A percentile compares a stretch with the other conserved stretches of the same genome.
Conservation (phyloP, 106 monocot genomes). For the Xerophyta viscosa region DNA sequence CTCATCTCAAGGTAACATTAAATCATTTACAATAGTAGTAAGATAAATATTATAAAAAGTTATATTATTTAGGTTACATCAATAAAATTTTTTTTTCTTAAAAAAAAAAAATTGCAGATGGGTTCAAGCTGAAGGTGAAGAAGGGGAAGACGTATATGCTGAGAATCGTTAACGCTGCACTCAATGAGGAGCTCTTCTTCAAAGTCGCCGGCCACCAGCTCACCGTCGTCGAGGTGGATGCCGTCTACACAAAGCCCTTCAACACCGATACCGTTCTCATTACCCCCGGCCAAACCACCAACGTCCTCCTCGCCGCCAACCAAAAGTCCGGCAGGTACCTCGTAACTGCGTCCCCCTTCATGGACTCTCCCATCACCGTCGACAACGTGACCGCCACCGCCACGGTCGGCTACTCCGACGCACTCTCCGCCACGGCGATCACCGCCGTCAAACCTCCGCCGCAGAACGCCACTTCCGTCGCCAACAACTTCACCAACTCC, state of each 20-base stretch:
- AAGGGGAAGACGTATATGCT: conserved; percentile 31
- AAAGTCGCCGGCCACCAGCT: conserved; percentile 22
- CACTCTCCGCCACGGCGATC: not conserved
- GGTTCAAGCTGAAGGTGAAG: conserved; percentile 7
- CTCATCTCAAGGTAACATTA: conserved; percentile 25
- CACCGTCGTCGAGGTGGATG: conserved; percentile 18
- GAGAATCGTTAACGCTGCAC: conserved; percentile 22
- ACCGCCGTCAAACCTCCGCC: conserved; percentile 17
- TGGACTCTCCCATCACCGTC: conserved; percentile 16
- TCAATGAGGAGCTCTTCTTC: conserved; percentile 33
- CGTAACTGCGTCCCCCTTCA: conserved; percentile 21
- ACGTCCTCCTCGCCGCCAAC: conserved; percentile 26
- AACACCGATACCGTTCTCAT: conserved; percentile 13
- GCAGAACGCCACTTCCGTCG: conserved; percentile 28
- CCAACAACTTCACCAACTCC: conserved; percentile 18
- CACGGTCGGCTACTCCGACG: conserved; percentile 15
- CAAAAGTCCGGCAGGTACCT: conserved; percentile 9
- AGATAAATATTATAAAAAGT: too few relatives aligned
- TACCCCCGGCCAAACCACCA: conserved; percentile 30
- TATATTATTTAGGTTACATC: too few relatives aligned
- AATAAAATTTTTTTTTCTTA: too few relatives aligned
- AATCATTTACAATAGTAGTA: too few relatives aligned
- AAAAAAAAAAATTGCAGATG: too few relatives aligned
- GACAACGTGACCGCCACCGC: conserved; percentile 21
- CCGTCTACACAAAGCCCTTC: conserved; percentile 28